Conservation (phyloP, 2,329 filamentous ascomycete species). For the Neofusicoccum sp. region DNA sequence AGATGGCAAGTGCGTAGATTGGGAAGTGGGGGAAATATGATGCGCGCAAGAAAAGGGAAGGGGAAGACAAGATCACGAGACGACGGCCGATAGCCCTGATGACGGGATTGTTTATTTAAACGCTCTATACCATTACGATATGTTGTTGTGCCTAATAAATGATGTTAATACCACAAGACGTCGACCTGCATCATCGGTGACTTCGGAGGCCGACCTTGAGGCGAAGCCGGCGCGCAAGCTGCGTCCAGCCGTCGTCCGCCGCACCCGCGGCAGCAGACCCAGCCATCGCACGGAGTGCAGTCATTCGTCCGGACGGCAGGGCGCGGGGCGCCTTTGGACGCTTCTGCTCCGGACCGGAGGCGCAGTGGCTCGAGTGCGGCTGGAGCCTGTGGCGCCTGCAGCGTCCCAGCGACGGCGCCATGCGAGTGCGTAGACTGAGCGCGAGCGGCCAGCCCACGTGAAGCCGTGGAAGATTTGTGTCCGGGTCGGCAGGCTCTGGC, state of each 20-base stretch:
- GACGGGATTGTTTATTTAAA: not conserved
- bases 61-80: not conserved
- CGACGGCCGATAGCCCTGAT: not conserved
- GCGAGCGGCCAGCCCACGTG: not conserved
- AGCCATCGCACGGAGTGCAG: too few relatives aligned
- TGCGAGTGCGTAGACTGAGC: too few relatives aligned
- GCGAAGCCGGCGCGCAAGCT: not conserved
- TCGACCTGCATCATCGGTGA: too few relatives aligned
- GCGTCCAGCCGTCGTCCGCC: not conserved
- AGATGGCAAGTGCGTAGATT: not conserved
- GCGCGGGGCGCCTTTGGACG: too few relatives aligned
- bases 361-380: too few relatives aligned
- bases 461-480: not conserved
- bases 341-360: too few relatives aligned
- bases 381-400: not conserved
- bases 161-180: not conserved
- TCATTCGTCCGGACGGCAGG: too few relatives aligned
- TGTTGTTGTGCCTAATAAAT: not conserved
- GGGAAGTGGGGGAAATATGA: not conserved
- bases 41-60: not conserved
- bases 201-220: too few relatives aligned
- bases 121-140: slow-evolving; percentile 3
- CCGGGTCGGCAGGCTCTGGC: not conserved
- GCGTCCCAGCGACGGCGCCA: not conserved
- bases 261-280: too few relatives aligned